phyloP scores from a whole-genome alignment of 129 eudicot species.

The Erigeron canadensis region DNA sequence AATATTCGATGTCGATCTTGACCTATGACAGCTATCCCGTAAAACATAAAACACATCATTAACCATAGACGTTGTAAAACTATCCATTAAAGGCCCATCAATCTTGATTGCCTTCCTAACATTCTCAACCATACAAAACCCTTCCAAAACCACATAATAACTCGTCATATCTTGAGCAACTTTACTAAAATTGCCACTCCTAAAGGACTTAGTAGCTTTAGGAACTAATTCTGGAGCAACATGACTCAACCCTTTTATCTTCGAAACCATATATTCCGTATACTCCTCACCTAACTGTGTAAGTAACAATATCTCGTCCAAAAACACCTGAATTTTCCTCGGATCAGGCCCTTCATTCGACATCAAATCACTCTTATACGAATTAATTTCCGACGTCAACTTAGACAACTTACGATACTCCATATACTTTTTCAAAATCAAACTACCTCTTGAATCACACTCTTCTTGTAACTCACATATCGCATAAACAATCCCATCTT shows the following conservation, averaged over 20 bases:
- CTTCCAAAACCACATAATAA: constrained; percentile 83
- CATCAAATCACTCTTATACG: constrained; percentile 64
- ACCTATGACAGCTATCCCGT: constrained; percentile 86
- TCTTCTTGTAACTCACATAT: constrained; percentile 89
- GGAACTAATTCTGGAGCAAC: constrained; percentile 83
- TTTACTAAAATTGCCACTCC: constrained; percentile 80
- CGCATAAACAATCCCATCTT: constrained; percentile 87
- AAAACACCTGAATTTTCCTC: constrained; percentile 71
- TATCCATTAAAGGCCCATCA: constrained; percentile 74
- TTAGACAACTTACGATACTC: constrained; percentile 64
- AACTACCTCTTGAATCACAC: constrained; percentile 77
- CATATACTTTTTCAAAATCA: constrained; percentile 76
- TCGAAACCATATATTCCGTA: constrained; percentile 77
- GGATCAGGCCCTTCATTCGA: constrained; percentile 88
- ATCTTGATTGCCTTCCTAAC: constrained; percentile 93
- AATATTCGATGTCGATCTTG: constrained; percentile 74
- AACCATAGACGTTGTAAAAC: constrained; percentile 92
- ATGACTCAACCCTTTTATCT: constrained; percentile 64
- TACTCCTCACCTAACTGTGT: constrained; percentile 91
- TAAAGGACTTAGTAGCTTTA: constrained; percentile 76
- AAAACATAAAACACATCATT: constrained; percentile 89
- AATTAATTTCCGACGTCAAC: constrained; percentile 71
- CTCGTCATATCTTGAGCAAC: constrained; percentile 83
- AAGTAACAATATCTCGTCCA: constrained; percentile 77
- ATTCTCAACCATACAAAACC: constrained; percentile 93